These are phyloP conservation scores for Acacia crassicarpa DNA, from an alignment of 306 rosid species.

Conservation along the genomic window DNA sequence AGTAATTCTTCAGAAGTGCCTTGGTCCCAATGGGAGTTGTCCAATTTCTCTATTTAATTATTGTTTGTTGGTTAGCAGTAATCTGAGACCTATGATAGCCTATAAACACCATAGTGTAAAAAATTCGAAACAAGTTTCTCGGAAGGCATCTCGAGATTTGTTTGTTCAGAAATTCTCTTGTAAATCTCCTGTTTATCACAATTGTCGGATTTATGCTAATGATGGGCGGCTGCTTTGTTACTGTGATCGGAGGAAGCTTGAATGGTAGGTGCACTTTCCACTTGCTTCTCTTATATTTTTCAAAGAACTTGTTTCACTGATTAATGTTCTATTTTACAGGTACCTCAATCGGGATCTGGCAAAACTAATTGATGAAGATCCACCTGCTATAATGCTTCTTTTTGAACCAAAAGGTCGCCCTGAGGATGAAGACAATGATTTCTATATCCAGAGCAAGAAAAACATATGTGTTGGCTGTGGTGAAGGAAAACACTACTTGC, in stretches of 20 bases:
- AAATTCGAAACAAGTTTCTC: slow-evolving; percentile 51
- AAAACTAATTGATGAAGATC: slow-evolving; percentile 73
- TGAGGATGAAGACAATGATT: slow-evolving; percentile 94
- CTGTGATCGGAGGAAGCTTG: slow-evolving; percentile 89
- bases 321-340: slow-evolving; percentile 52
- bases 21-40: slow-evolving; percentile 83
- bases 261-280: slow-evolving; percentile 69
- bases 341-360: slow-evolving; percentile 79
- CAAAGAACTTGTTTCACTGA: slow-evolving; percentile 28
- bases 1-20: slow-evolving; percentile 70
- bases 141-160: slow-evolving; percentile 79
- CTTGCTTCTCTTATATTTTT: slow-evolving; percentile 12
- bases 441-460: slow-evolving; percentile 89
- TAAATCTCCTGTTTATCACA: slow-evolving; percentile 96
- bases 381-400: slow-evolving; percentile 93
- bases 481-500: slow-evolving; percentile 85
- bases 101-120: slow-evolving; percentile 49
- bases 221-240: slow-evolving; percentile 96
- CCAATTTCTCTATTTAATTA: slow-evolving; percentile 74
- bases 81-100: slow-evolving; percentile 46
- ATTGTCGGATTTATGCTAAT: slow-evolving; percentile 90
- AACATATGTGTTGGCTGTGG: slow-evolving; percentile 98
- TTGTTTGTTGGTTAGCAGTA: slow-evolving; percentile 63
- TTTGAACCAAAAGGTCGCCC: slow-evolving; percentile 99
- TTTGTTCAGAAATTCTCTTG: slow-evolving; percentile 92